Conservation (phyloP, 1,139 yeast genomes). For the Debaryomycetaceae sp. region DNA sequence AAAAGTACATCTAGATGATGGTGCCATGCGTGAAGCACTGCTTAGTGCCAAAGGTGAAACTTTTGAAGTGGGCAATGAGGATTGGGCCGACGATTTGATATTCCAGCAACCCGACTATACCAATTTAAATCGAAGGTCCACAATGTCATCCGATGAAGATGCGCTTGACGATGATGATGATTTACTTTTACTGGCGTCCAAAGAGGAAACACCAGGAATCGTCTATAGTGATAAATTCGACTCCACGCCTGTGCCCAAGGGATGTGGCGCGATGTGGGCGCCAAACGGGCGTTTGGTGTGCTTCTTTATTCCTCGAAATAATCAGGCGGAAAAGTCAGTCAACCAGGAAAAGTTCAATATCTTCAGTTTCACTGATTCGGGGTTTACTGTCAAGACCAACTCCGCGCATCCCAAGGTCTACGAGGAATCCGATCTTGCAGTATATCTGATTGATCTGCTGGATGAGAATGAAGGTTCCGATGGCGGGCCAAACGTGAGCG, state of each 20-base stretch:
- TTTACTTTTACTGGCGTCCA: not conserved
- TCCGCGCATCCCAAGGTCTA: slow-evolving; percentile 2
- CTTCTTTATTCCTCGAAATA: slow-evolving; percentile 57
- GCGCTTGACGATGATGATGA: slow-evolving; percentile 1
- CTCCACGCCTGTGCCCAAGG: slow-evolving; percentile 84
- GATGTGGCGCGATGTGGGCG: slow-evolving; percentile 89
- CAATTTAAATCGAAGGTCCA: slow-evolving; percentile 11
- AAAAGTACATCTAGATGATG: slow-evolving; percentile 41
- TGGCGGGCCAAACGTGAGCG: slow-evolving; percentile 5
- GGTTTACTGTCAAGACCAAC: slow-evolving; percentile 12
- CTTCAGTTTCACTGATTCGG: slow-evolving; percentile 31
- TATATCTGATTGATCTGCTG: not conserved
- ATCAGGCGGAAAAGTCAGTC: slow-evolving; percentile 18
- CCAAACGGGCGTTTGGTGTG: slow-evolving; percentile 70
- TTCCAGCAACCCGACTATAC: slow-evolving; percentile 21
- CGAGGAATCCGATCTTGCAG: slow-evolving; percentile 1
- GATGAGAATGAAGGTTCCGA: slow-evolving; percentile 2
- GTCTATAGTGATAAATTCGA: slow-evolving; percentile 32
- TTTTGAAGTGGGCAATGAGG: slow-evolving; percentile 30
- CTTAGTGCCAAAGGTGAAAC: not conserved
- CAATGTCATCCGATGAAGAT: slow-evolving; percentile 15
- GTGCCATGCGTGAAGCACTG: slow-evolving; percentile 12
- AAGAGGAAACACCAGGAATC: slow-evolving; percentile 1
- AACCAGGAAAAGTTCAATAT: slow-evolving; percentile 23
- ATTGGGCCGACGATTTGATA: slow-evolving; percentile 36